phyloP scores from a whole-genome alignment of 805 yeast species.

The Candida ascalaphidarum region DNA sequence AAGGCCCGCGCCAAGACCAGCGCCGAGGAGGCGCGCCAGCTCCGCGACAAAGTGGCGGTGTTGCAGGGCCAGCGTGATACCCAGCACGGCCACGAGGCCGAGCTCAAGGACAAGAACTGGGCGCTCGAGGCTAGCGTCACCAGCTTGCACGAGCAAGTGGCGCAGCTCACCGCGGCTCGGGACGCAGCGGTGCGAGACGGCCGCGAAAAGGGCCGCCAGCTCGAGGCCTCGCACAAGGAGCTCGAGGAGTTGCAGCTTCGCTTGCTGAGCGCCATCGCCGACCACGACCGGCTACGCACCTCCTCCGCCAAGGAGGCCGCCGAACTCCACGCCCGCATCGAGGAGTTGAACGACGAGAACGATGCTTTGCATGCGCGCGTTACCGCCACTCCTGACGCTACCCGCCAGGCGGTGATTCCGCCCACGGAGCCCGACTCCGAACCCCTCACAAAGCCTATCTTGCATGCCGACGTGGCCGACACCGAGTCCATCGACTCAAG shows the following conservation, averaged over 20 bases:
- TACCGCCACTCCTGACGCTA: neutral
- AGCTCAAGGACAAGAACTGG: constrained; percentile 54
- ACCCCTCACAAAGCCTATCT: too few relatives aligned
- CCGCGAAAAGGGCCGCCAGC: constrained; percentile 35
- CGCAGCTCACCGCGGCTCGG: constrained; percentile 26
- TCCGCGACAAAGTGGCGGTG: constrained; percentile 23
- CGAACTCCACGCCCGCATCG: constrained; percentile 43
- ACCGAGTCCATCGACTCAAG: constrained; percentile 24
- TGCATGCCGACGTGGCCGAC: too few relatives aligned
- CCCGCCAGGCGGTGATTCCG: too few relatives aligned
- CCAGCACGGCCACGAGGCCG: constrained; percentile 36
- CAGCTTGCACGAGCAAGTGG: constrained; percentile 34
- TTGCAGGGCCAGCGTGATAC: constrained; percentile 24
- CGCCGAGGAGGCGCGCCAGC: constrained; percentile 34
- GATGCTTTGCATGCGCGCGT: constrained; percentile 42
- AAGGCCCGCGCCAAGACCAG: constrained; percentile 32
- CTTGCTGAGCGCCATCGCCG: constrained; percentile 31
- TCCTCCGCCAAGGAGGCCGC: constrained; percentile 33
- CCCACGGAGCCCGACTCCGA: constrained; percentile 17
- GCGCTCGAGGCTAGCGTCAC: constrained; percentile 50
- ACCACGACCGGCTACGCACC: constrained; percentile 25
- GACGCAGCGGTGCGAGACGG: too few relatives aligned
- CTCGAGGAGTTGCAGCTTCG: constrained; percentile 38
- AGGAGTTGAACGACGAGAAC: constrained; percentile 62
- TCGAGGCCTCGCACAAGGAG: constrained; percentile 26